Evolutionary conservation across 2,329 filamentous ascomycete genomes (phyloP).

Genomic region (Claviceps paspali): DNA sequence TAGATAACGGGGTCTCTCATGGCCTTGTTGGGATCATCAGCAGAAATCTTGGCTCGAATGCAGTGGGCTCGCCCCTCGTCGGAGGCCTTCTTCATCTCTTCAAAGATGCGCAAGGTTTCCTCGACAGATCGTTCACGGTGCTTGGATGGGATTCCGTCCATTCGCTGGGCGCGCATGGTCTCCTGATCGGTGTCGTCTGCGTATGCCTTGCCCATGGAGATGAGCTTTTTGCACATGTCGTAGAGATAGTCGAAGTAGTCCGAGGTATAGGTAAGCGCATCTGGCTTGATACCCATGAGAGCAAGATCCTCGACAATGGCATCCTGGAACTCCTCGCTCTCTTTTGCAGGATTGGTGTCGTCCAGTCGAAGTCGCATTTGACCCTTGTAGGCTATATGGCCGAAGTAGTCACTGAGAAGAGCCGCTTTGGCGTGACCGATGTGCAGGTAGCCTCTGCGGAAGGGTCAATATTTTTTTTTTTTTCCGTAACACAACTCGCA

Average conservation of each 20-base stretch:
- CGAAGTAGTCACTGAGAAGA: conserved; percentile 91
- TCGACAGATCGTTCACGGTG: conserved; percentile 65
- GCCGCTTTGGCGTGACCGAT: conserved; percentile 93
- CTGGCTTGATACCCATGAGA: conserved; percentile 82
- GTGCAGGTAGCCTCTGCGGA: conserved; percentile 61
- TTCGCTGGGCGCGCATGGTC: conserved; percentile 72
- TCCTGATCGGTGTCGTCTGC: conserved; percentile 89
- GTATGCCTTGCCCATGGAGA: conserved; percentile 78
- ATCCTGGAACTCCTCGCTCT: conserved; percentile 93
- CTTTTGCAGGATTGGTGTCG: conserved; percentile 93
- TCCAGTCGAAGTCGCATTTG: conserved; percentile 86
- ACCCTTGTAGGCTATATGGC: conserved; percentile 82
- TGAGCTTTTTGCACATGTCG: conserved; percentile 68
- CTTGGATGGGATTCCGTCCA: conserved; percentile 68
- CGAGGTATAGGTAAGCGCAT: conserved; percentile 75
- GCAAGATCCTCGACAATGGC: conserved; percentile 82
- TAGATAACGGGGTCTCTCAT: conserved; percentile 96
- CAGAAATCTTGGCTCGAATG: conserved; percentile 86
- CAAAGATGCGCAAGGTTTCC: conserved; percentile 73
- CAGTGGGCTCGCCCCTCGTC: conserved; percentile 72
- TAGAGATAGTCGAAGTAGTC: conserved; percentile 93
- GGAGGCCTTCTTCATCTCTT: conserved; percentile 82
- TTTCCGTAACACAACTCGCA: not conserved
- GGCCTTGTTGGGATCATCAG: conserved; percentile 86
- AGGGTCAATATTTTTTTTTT: conserved; percentile 4